Evolutionary conservation across 768 basidiomycete species (phyloP).

Genomic region (Kwoniella sp.): DNA sequence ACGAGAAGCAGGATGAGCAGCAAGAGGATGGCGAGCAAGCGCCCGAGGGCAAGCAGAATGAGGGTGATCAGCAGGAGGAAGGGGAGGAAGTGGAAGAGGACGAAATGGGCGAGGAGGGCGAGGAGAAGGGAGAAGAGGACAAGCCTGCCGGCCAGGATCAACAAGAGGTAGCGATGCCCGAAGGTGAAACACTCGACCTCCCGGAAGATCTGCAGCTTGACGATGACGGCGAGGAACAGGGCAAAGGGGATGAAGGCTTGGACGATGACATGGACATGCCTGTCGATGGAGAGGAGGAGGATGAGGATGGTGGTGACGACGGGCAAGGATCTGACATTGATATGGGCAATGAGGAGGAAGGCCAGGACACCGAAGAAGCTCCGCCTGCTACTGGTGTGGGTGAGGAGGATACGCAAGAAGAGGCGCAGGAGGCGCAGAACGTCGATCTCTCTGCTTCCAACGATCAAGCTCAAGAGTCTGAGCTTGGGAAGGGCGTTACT

Average conservation of each 20-base stretch:
- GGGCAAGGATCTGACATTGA: constrained; percentile 25
- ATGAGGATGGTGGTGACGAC: constrained; percentile 46
- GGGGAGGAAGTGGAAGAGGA: constrained; percentile 30
- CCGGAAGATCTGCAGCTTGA: constrained; percentile 60
- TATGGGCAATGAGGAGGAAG: constrained; percentile 36
- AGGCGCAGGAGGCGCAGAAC: constrained; percentile 30
- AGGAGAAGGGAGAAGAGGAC: constrained; percentile 48
- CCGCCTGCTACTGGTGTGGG: constrained; percentile 39
- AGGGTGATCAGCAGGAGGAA: constrained; percentile 26
- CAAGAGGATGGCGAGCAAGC: constrained; percentile 18
- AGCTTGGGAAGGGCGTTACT: constrained; percentile 27
- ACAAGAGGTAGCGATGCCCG: constrained; percentile 70
- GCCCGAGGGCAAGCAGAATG: constrained; percentile 31
- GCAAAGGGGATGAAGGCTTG: constrained; percentile 23
- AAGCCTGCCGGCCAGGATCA: constrained; percentile 52
- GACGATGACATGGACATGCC: constrained; percentile 48
- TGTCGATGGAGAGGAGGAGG: constrained; percentile 36
- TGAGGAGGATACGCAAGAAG: constrained; percentile 44
- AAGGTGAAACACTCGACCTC: constrained; percentile 78
- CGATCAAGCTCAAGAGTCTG: constrained; percentile 43
- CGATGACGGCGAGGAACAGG: constrained; percentile 28
- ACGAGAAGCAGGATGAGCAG: constrained; percentile 31
- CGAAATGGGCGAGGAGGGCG: constrained; percentile 54
- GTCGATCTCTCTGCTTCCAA: constrained; percentile 37
- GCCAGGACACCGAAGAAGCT: constrained; percentile 31